Evolutionary conservation across 1,139 yeast genomes (phyloP).

Genomic region (Taphrina sp.): DNA sequence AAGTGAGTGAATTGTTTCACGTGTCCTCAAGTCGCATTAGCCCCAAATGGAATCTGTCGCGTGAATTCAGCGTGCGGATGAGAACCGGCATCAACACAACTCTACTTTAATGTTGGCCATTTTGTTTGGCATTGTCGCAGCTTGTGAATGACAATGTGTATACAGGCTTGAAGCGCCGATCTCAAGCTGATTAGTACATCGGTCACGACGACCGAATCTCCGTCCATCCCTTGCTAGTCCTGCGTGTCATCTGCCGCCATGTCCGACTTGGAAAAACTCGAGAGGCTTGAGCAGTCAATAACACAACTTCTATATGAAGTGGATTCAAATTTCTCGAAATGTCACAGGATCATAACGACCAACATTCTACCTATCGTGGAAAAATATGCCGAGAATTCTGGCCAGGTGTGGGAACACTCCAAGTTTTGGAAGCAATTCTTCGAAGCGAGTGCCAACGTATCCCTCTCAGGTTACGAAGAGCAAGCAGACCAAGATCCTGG

Average conservation of each 20-base stretch:
- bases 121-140: no score
- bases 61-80: no score
- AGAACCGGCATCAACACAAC: no score
- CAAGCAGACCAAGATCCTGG: slow-evolving; percentile 40
- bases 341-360: slow-evolving; percentile 64
- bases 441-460: slow-evolving; percentile 72
- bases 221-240: background rate
- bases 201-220: no score
- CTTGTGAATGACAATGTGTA: no score
- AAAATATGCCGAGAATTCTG: slow-evolving; percentile 56
- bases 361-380: slow-evolving; percentile 61
- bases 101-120: no score
- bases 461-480: slow-evolving; percentile 59
- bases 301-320: slow-evolving; percentile 76
- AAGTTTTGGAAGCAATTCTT: slow-evolving; percentile 70
- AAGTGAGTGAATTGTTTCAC: no score
- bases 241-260: background rate
- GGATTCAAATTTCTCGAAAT: slow-evolving; percentile 64
- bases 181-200: no score
- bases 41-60: no score
- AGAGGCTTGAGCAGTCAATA: slow-evolving; percentile 75
- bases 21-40: no score
- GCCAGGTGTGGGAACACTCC: slow-evolving; percentile 54
- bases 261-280: slow-evolving; percentile 46
- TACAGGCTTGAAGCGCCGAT: no score